phyloP scores from a whole-genome alignment of 805 yeast species.

The Pichia pseudocactophila region DNA sequence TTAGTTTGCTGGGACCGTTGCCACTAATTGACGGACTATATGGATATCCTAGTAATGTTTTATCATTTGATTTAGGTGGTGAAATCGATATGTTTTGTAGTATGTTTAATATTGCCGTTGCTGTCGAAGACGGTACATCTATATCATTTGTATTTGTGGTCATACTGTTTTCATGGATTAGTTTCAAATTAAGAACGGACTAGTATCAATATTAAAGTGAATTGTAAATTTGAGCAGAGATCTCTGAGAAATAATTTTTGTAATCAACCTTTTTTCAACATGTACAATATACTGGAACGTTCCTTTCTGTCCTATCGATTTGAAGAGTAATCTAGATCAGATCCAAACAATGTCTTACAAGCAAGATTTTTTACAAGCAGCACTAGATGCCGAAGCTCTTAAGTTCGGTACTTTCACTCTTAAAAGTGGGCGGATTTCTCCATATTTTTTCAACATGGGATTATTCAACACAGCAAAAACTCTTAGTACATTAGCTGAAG shows the following conservation, averaged over 20 bases:
- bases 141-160: neutral
- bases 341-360: constrained; percentile 15
- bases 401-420: constrained; percentile 84
- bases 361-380: constrained; percentile 59
- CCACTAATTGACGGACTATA: neutral
- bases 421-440: constrained; percentile 90
- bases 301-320: no score
- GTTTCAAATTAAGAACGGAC: no score
- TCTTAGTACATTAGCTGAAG: constrained; percentile 71
- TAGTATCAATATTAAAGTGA: no score
- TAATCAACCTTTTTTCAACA: no score
- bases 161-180: no score
- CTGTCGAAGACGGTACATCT: constrained; percentile 6
- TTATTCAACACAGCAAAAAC: constrained; percentile 73
- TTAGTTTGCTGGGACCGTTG: neutral
- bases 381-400: constrained; percentile 74
- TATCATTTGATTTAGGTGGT: constrained; percentile 1
- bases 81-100: constrained; percentile 12
- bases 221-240: no score
- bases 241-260: no score
- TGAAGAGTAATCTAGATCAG: no score
- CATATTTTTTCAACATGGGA: constrained; percentile 94
- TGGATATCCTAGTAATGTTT: neutral
- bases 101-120: constrained; percentile 10
- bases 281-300: no score